These are phyloP conservation scores for Pythium rishiriense DNA, from an alignment of 352 stramenopile genomes.

Conservation along the genomic window DNA sequence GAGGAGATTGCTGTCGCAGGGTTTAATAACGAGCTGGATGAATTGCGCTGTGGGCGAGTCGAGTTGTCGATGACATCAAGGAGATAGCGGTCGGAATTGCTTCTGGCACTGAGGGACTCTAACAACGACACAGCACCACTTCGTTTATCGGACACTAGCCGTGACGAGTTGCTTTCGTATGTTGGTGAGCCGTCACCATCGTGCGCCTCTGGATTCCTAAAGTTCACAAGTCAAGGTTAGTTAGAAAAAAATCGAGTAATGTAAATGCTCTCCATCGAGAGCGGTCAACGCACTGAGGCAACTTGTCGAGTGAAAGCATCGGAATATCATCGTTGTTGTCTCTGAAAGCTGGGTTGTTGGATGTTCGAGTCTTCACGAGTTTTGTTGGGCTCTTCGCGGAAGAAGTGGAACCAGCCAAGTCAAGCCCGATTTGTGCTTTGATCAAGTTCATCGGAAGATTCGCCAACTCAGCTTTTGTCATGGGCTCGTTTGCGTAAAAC, in stretches of 20 bases:
- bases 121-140: slow-evolving; percentile 21
- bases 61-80: slow-evolving; percentile 16
- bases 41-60: slow-evolving; percentile 7
- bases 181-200: slow-evolving; percentile 22
- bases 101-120: slow-evolving; percentile 35
- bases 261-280: not conserved
- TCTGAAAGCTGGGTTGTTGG: slow-evolving; percentile 9
- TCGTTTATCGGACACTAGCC: slow-evolving; percentile 18
- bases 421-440: slow-evolving; percentile 70
- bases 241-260: not conserved
- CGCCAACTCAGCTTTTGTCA: slow-evolving; percentile 63
- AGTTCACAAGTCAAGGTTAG: not conserved
- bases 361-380: slow-evolving; percentile 22
- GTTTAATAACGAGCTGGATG: slow-evolving; percentile 9
- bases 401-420: slow-evolving; percentile 29
- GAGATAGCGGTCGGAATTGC: slow-evolving; percentile 36
- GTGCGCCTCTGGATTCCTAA: slow-evolving; percentile 36
- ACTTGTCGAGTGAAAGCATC: slow-evolving; percentile 50
- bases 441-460: slow-evolving; percentile 71
- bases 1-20: not conserved
- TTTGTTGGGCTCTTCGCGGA: slow-evolving; percentile 24
- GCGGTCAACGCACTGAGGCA: slow-evolving; percentile 36
- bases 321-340: slow-evolving; percentile 62
- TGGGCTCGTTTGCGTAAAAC: slow-evolving; percentile 69
- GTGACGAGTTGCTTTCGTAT: slow-evolving; percentile 18